These are phyloP conservation scores for Claviceps sp. DNA, from an alignment of 2,329 filamentous ascomycete genomes.

Conservation along the genomic window DNA sequence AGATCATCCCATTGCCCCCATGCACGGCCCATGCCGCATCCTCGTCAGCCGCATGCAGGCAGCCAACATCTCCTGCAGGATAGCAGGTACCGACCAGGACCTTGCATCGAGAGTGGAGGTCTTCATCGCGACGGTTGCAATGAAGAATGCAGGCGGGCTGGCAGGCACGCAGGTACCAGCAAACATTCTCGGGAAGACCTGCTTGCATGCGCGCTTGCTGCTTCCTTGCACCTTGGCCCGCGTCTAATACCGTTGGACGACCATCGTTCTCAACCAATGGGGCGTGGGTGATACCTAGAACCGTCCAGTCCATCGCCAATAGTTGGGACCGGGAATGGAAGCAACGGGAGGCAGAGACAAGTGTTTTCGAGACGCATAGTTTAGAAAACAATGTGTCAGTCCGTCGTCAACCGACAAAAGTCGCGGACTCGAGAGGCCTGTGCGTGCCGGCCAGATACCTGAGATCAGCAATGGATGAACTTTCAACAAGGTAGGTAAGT, in stretches of 20 bases:
- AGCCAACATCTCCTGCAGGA: not conserved
- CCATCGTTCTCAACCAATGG: not conserved
- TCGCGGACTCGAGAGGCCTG: not conserved
- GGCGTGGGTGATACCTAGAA: not conserved
- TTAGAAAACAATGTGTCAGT: not conserved
- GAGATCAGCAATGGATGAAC: too few relatives aligned
- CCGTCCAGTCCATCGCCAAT: not conserved
- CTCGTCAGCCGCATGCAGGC: not conserved
- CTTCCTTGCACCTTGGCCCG: not conserved
- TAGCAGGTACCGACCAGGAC: not conserved
- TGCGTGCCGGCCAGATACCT: too few relatives aligned
- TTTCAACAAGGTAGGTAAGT: too few relatives aligned
- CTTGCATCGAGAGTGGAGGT: not conserved
- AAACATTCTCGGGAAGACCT: not conserved
- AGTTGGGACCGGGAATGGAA: too few relatives aligned
- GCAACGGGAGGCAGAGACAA: not conserved
- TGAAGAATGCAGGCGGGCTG: not conserved
- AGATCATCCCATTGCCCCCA: not conserved
- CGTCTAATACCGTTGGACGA: not conserved
- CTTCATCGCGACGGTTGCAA: not conserved
- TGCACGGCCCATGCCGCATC: not conserved
- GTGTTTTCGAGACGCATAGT: not conserved
- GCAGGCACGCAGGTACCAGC: conserved; percentile 1
- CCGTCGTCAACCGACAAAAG: not conserved
- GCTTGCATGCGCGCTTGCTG: not conserved